Base-by-base conservation (phyloP, 768 basidiomycete genomes). In the Termitomyces sp. region DNA sequence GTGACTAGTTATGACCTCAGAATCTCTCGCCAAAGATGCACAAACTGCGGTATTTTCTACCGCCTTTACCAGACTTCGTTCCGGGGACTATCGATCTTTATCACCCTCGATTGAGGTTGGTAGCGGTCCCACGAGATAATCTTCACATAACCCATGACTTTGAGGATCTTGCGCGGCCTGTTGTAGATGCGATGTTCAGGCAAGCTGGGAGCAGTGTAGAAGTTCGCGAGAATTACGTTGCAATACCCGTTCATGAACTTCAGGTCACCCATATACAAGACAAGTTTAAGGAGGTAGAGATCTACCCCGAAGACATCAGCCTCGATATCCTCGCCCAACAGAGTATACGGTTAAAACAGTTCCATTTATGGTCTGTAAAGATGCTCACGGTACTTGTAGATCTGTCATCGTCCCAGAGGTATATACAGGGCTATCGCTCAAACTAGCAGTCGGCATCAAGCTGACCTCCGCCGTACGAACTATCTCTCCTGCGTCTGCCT, bases 381-480 rank as follows among this genome's bases (percentile, higher is more conserved):
- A n/a, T 55, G 17, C 43, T 59, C 23, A 45, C 41, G 17, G 17
- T n/a, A 12, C 19, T 16, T 51, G 17, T 37, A 83, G 81, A 40
- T 83, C 82, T n/a, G 78, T 83, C 27, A 64, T 81, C 27, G 73
- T 83, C 34, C 81, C 81, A 11, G 71, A 72, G 50, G 75, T 72
- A 11, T 77, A 76, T 58, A 66, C 59, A 32, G 72, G 72, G n/a
- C 66, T 78, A 5, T 78, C 78, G 5, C 75, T 84, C 50, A 84
- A 84, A 59, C 72, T 83, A 2, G 77, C 74, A 6, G 73, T 83
- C 48, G 82, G 82, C 16, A 73, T 83, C 60, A 81, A 79, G 57
- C 72, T 84, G 40, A 83, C 83, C 3, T 81, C 80, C 12, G 81
- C 81, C 7, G 73, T 83, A 16, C 78, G 83, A 56, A 81, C 81